Base-by-base conservation (phyloP, 305 asterid genomes). In the Caryopteris hybrid region DNA sequence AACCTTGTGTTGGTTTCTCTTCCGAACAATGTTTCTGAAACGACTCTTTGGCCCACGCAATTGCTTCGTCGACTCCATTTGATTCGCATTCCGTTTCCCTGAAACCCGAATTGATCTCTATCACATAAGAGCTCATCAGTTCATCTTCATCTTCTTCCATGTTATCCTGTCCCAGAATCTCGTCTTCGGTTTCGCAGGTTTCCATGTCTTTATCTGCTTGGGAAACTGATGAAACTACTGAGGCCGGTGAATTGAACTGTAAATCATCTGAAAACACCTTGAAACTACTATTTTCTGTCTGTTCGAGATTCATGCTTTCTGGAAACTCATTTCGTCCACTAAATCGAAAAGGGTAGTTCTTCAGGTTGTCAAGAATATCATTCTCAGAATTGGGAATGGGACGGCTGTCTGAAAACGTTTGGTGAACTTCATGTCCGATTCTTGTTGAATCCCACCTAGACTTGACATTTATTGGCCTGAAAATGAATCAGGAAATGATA, bases 11-110 rank as follows among this genome's bases (percentile, higher is more conserved):
- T 2, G 68, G 75, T n/a, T 71, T 69, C 9, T 78, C 77, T 23
- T 73, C 79, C 2, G 78, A 73, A 64, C 67, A 74, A n/a, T 74
- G 75, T n/a, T 71, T 69, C 9, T 78, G 90, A 65, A 82, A 84
- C 80, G 72, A 87, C 81, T 82, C 89, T 47, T 85, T 89, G 2
- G 88, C 92, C 95, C 93, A 90, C 3, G 93, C 96, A 64, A 90
- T 87, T 12, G 96, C 96, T 75, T 90, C 96, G 66, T 87, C 88
- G 0, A 90, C 84, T 2, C 78, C 89, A 48, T 81, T 83, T 13
- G 88, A 68, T 39, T 85, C 92, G 7, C 71, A 67, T 2, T 61
- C 52, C 21, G 69, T 76, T 41, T 81, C 93, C 41, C 76, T 58
- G 34, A 72, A 50, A 18, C 76, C 78, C 1, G 82, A 62, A 53